Evolutionary conservation across 352 stramenopile species (phyloP).

Genomic region (Blastocystis sp.): DNA sequence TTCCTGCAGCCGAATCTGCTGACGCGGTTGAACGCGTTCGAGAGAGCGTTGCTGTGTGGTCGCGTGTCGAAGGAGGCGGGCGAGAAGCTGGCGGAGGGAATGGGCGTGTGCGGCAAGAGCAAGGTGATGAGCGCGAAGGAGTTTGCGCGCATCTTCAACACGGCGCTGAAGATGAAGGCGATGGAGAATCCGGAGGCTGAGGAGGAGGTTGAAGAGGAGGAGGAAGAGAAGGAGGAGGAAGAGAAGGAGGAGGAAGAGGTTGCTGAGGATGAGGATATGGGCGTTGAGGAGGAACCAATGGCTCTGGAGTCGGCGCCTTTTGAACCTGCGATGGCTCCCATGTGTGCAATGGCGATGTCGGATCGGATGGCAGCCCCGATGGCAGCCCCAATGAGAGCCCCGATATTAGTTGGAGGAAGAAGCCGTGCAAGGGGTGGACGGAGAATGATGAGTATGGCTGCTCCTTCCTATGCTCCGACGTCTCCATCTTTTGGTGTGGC

Average conservation of each 20-base stretch:
- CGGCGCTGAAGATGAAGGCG: slow-evolving; percentile 55
- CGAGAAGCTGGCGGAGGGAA: slow-evolving; percentile 56
- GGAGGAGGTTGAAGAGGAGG: slow-evolving; percentile 2
- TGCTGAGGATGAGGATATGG: slow-evolving; percentile 57
- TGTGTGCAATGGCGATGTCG: too few species aligned
- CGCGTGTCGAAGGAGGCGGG: slow-evolving; percentile 32
- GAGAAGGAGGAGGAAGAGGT: slow-evolving; percentile 57
- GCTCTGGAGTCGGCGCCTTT: background rate
- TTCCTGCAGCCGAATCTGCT: slow-evolving; percentile 61
- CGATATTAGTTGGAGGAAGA: too few species aligned
- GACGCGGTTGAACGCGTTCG: slow-evolving; percentile 60
- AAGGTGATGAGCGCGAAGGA: slow-evolving; percentile 61
- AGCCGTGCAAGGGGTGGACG: too few species aligned
- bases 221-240: background rate
- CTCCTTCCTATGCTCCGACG: too few species aligned
- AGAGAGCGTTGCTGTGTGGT: slow-evolving; percentile 62
- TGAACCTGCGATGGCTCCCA: too few species aligned
- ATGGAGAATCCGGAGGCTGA: background rate
- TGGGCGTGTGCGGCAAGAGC: slow-evolving; percentile 58
- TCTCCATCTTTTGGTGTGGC: too few species aligned
- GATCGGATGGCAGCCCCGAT: too few species aligned
- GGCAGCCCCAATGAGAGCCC: too few species aligned
- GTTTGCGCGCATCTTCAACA: slow-evolving; percentile 59
- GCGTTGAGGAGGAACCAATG: slow-evolving; percentile 48
- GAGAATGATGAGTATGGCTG: too few species aligned